Evolutionary conservation across 2,329 filamentous ascomycete species (phyloP), one percentile per base, ranked within the genome.

Genomic region (Colletotrichum phormii): DNA sequence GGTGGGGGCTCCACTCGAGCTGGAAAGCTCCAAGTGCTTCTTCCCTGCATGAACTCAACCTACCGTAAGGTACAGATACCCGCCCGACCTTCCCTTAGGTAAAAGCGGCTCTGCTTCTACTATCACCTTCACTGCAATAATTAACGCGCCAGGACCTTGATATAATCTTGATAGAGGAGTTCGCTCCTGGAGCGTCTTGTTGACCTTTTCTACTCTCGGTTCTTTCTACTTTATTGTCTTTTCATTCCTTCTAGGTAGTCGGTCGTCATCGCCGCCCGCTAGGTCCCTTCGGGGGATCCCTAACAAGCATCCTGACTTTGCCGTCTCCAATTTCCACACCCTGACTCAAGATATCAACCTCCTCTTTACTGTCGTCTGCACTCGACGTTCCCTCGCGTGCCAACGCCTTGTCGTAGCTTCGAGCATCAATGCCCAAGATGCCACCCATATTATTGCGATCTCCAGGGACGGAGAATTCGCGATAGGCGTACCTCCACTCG

Each of bases 381-480:
- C 82, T 79, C 22, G 81, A 77, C 18, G 75, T 79, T 12, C 80
- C 83, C 18, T 90, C 87, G 71, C 87, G 85, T 7, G 84, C 79
- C 67, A 92, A 81, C 22, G 87, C 87, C 82, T 89, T 91, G 81
- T 93, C 91, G 86, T 89, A 93, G 79, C 90, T 92, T 75, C 90
- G 85, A 46, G 90, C 89, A 79, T 93, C 91, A 72, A 93, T 90
- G 8, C 91, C 91, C 71, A 93, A 81, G 72, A 93, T 93, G 55
- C 97, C 96, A 72, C 95, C 95, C 84, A 92, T 91, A 80, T 88
- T 92, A 81, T 92, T 92, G 67, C 95, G 90, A 82, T 98, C 97
- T n/a, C 96, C 96, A 2, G 95, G 95, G 11, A 98, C 95, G 49
- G 94, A 97, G 83, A 99, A 99, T 83, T 99, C 97, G 67, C 96